Evolutionary conservation across 139 green algal genomes (phyloP).

Genomic region (Dunaliella sp.): DNA sequence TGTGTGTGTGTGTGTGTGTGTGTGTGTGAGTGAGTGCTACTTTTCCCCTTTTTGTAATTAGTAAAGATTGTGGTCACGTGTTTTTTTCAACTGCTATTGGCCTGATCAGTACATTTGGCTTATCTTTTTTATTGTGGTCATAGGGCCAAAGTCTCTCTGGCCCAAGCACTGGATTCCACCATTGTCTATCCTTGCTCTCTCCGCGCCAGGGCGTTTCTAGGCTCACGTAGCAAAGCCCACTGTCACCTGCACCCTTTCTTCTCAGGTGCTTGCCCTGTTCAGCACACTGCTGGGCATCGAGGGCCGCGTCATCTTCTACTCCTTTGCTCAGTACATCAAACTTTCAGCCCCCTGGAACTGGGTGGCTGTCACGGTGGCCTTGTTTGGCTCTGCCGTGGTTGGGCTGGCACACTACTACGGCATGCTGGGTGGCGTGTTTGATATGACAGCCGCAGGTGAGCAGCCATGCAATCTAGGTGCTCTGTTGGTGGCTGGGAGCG

Average conservation of each 20-base stretch:
- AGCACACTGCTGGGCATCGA: slow-evolving; percentile 75
- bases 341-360: slow-evolving; percentile 86
- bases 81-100: not conserved
- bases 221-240: too few relatives aligned
- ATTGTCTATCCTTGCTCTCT: too few relatives aligned
- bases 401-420: slow-evolving; percentile 58
- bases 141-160: not conserved
- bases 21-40: too few relatives aligned
- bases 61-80: too few relatives aligned
- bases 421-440: slow-evolving; percentile 37
- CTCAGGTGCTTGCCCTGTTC: slow-evolving; percentile 37
- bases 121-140: not conserved
- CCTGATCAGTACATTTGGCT: not conserved
- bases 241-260: not conserved
- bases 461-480: too few relatives aligned
- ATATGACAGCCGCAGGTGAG: slow-evolving; percentile 44
- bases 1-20: not conserved
- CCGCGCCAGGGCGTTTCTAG: too few relatives aligned
- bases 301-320: slow-evolving; percentile 85
- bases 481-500: too few relatives aligned
- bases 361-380: slow-evolving; percentile 71
- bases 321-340: slow-evolving; percentile 90
- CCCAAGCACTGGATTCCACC: too few relatives aligned
- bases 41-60: too few relatives aligned
- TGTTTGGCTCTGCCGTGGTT: slow-evolving; percentile 67